phyloP scores from a whole-genome alignment of 129 eudicot genomes.

The Lonicera japonica region DNA sequence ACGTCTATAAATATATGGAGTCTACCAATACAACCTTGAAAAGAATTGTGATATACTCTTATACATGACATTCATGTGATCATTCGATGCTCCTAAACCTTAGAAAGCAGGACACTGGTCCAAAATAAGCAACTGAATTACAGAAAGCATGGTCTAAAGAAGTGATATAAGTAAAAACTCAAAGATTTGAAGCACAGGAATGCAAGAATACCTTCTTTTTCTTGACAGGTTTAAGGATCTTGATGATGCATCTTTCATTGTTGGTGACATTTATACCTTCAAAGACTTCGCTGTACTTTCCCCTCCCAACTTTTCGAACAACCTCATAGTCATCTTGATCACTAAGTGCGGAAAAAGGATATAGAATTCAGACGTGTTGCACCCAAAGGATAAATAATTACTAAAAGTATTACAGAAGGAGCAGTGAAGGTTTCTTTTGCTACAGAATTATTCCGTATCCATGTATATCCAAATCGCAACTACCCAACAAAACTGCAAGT shows the following conservation, averaged over 20 bases:
- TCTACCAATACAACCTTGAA: no score
- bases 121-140: no score
- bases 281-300: conserved; percentile 64
- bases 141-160: no score
- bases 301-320: conserved; percentile 64
- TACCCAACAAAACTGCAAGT: background rate
- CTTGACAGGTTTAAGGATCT: conserved; percentile 61
- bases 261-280: conserved; percentile 49
- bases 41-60: no score
- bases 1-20: no score
- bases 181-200: no score
- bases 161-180: no score
- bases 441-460: background rate
- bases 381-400: background rate
- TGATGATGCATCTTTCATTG: conserved; percentile 47
- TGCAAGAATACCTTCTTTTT: conserved; percentile 44
- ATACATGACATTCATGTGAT: no score
- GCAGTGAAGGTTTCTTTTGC: no score
- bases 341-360: conserved; percentile 9
- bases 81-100: no score
- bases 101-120: no score
- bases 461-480: background rate
- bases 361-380: background rate
- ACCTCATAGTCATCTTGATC: conserved; percentile 68
- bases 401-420: background rate